Evolutionary conservation across 2,329 filamentous ascomycete genomes (phyloP), one percentile per base, ranked within the genome.

Genomic region (Claviceps sp.): DNA sequence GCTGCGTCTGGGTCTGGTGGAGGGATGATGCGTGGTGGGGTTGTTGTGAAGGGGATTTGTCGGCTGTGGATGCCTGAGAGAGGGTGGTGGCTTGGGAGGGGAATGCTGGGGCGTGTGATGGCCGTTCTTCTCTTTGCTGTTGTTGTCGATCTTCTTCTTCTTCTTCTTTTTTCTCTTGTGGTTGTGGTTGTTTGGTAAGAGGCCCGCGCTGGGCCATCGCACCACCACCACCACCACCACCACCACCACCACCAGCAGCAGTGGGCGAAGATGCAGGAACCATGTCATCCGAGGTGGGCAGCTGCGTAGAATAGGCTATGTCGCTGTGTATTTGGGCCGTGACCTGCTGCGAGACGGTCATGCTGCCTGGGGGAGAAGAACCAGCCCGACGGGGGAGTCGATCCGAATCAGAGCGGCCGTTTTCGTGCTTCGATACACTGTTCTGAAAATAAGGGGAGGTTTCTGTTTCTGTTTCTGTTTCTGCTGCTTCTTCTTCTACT

Each of bases 291-390:
- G 63, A 63, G 16, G 55, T 54, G 13, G 59, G 59, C 49, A 59
- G 55, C 50, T 70, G 67, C 24, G 42, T 44, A 14, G 70, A 71
- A 48, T 67, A 64, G 38, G 64, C 65, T 8, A 66, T 65, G 22
- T 79, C 76, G 56, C 68, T 72, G 37, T 67, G 67, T 22, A 79
- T 63, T 55, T 79, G 77, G 7, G 72, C 70, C 26, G 68, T 71
- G n/a, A 78, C 60, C 57, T 79, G 71, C 54, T 79, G 75, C 2
- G 75, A 77, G 16, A 75, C 63, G 2, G 72, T 72, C 52, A 62
- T 57, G 55, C 59, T 63, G 26, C 57, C 51, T 5, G 50, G 43
- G 20, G 48, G 51, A 45, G 43, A 24, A 45, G 43, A 44, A 26
- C 7, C 13, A 22, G 22, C 22, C 22, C 13, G 13, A 37, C 37